Percentiles rank a stretch among this genome's conserved stretches.
Conservation (phyloP, 805 yeast species). For the Candida yuanshanica region DNA sequence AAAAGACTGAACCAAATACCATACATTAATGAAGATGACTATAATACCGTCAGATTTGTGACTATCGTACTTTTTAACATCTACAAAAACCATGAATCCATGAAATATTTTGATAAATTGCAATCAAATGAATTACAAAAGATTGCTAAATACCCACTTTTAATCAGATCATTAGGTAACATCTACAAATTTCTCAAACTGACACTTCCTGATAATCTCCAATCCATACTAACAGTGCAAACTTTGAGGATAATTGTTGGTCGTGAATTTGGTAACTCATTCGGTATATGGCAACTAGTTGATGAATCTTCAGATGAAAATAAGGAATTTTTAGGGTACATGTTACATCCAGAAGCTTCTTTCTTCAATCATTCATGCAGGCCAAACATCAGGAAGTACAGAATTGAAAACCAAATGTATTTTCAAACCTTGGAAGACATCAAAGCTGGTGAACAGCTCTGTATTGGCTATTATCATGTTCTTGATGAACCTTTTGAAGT, state of each 20-base stretch:
- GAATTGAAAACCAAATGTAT: conserved; percentile 33
- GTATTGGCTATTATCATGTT: conserved; percentile 56
- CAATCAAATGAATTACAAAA: conserved; percentile 50
- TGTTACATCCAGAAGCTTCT: conserved; percentile 57
- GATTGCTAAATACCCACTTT: conserved; percentile 38
- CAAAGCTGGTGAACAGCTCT: conserved; percentile 41
- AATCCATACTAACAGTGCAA: conserved; percentile 31
- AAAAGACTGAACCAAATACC: conserved; percentile 36
- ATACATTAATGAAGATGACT: conserved; percentile 45
- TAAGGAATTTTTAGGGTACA: conserved; percentile 52
- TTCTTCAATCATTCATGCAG: conserved; percentile 63
- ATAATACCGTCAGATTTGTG: conserved; percentile 45
- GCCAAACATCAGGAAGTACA: conserved; percentile 47
- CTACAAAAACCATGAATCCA: conserved; percentile 15
- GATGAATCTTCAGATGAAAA: conserved; percentile 34
- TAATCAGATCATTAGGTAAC: conserved; percentile 40
- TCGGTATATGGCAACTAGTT: conserved; percentile 57
- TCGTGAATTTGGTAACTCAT: conserved; percentile 59
- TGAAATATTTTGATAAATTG: conserved; percentile 30
- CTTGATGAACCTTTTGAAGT: conserved; percentile 32
- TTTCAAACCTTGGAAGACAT: conserved; percentile 40
- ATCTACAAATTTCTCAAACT: conserved; percentile 43
- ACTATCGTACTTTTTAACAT: conserved; percentile 32
- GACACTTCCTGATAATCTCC: conserved; percentile 31
- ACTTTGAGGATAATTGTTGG: conserved; percentile 46